These are phyloP conservation scores for Coniochaeta sp. DNA, from an alignment of 2,329 filamentous ascomycete genomes.

Conservation along the genomic window DNA sequence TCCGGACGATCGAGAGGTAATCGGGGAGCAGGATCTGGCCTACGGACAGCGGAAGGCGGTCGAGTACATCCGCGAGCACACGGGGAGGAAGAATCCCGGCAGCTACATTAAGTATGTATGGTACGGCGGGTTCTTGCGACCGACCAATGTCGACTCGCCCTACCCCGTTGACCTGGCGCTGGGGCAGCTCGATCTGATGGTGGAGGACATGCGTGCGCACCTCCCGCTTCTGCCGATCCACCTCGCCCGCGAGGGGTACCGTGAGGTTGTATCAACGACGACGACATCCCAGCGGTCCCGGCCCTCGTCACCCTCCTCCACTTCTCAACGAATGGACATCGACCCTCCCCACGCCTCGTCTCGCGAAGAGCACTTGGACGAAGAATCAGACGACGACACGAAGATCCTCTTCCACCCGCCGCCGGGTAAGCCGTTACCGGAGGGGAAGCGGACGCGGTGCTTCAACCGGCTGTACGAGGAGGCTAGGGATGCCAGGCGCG, in stretches of 20 bases:
- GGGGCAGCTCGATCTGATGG: constrained; percentile 25
- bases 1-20: constrained; percentile 4
- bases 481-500: constrained; percentile 16
- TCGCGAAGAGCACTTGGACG: constrained; percentile 16
- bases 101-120: constrained; percentile 35
- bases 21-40: constrained; percentile 29
- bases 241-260: not conserved
- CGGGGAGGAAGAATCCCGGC: constrained; percentile 20
- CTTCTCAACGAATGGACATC: constrained; percentile 12
- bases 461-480: constrained; percentile 37
- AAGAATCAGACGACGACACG: no score
- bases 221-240: not conserved
- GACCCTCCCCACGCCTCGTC: not conserved
- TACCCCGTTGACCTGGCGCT: constrained; percentile 36
- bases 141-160: constrained; percentile 10
- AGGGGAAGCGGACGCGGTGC: constrained; percentile 22
- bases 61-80: constrained; percentile 23
- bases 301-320: not conserved
- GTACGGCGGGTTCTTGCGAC: constrained; percentile 30
- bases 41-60: constrained; percentile 39
- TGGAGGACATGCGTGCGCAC: constrained; percentile 14
- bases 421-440: constrained; percentile 13
- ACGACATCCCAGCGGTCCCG: no score
- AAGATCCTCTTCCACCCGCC: constrained; percentile 43
- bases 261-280: not conserved